Conservation (phyloP, 2,329 filamentous ascomycete species). For the Byssochlamys sp. region DNA sequence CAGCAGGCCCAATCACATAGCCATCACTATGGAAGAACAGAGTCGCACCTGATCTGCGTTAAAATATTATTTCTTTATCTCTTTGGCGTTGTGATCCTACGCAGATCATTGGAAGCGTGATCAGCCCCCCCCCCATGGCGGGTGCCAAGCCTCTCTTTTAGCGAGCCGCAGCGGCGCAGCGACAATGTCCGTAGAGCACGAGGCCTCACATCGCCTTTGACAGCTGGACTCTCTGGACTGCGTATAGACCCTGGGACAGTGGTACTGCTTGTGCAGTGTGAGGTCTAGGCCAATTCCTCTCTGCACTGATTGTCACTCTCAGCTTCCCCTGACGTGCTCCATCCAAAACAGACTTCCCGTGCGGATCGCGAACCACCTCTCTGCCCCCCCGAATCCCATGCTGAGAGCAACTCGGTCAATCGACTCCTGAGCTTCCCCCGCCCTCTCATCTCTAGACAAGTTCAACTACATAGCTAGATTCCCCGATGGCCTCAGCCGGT, state of each 20-base stretch:
- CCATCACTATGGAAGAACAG: neutral
- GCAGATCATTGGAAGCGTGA: neutral
- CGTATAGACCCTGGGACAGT: neutral
- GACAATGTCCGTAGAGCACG: neutral
- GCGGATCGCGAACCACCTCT: neutral
- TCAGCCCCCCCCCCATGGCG: neutral
- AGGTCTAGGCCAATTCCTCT: neutral
- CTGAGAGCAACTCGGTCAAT: neutral
- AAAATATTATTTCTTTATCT: slow-evolving; percentile 4
- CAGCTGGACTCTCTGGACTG: neutral
- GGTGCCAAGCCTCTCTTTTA: neutral
- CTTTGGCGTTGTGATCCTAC: slow-evolving; percentile 12
- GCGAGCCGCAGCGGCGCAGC: neutral
- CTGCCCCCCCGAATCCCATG: neutral
- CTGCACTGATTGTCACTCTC: neutral
- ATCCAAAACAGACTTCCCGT: neutral
- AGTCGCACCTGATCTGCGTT: neutral
- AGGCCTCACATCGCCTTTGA: neutral
- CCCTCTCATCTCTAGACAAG: slow-evolving; percentile 5
- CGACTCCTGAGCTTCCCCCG: slow-evolving; percentile 7
- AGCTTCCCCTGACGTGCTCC: neutral
- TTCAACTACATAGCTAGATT: slow-evolving; percentile 10
- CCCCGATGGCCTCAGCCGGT: slow-evolving; percentile 55
- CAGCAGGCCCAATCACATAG: neutral
- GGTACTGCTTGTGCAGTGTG: neutral